Conservation (phyloP, 2,329 filamentous ascomycete genomes). For the Hawksworthiomyces lignivorus region DNA sequence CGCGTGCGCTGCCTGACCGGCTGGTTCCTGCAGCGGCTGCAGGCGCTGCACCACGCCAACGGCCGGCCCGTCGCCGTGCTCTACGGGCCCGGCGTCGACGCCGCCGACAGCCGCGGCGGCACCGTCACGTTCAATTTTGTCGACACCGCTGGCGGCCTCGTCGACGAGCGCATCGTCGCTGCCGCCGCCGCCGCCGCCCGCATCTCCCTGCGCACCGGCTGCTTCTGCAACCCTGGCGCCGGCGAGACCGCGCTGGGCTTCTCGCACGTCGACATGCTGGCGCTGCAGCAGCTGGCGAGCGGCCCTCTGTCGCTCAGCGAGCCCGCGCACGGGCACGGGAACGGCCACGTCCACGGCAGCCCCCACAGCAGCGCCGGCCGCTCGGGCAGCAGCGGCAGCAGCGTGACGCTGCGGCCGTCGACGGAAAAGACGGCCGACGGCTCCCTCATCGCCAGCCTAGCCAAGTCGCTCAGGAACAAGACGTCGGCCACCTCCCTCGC, state of each 20-base stretch:
- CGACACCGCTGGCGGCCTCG: slow-evolving; percentile 22
- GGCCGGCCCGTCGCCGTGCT: slow-evolving; percentile 25
- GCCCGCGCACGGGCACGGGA: not conserved
- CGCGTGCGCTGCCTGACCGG: slow-evolving; percentile 30
- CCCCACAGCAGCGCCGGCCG: not conserved
- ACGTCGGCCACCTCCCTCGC: not conserved
- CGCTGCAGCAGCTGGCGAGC: slow-evolving; percentile 12
- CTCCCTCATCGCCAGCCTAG: not conserved
- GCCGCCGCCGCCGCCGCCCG: slow-evolving; percentile 23
- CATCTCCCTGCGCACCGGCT: slow-evolving; percentile 33
- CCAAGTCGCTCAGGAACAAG: slow-evolving; percentile 19
- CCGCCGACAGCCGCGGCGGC: slow-evolving; percentile 23
- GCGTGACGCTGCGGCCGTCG: too few species aligned
- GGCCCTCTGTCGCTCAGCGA: slow-evolving; percentile 4
- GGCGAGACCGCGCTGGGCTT: slow-evolving; percentile 28
- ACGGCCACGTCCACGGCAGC: not conserved
- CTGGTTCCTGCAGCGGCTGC: slow-evolving; percentile 27
- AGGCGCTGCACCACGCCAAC: slow-evolving; percentile 23
- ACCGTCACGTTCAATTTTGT: slow-evolving; percentile 33
- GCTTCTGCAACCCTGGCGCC: slow-evolving; percentile 35
- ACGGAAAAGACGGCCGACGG: too few species aligned
- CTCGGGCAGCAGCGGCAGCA: not conserved
- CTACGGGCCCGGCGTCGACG: slow-evolving; percentile 25
- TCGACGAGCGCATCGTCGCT: slow-evolving; percentile 30
- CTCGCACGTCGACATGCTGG: slow-evolving; percentile 9